Percentiles rank a stretch among this genome's conserved stretches.
phyloP scores from a whole-genome alignment of 768 basidiomycete species.

The Imleria badia region DNA sequence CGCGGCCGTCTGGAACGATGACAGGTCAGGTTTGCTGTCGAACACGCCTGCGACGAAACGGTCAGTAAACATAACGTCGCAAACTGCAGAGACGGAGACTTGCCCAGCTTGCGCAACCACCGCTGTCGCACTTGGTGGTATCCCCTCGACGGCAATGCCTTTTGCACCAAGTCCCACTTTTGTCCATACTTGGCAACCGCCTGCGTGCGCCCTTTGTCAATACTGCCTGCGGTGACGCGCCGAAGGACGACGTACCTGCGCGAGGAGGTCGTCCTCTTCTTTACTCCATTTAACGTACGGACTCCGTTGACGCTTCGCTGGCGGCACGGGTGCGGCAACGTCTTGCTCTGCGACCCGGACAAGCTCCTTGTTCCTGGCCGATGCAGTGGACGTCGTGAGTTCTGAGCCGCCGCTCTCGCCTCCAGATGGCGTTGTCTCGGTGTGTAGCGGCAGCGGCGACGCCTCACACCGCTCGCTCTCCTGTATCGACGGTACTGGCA shows the following conservation, averaged over 20 bases:
- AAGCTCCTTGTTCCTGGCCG: conserved; percentile 22
- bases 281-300: conserved; percentile 45
- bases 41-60: conserved; percentile 27
- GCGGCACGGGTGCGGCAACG: conserved; percentile 7
- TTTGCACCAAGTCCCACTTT: conserved; percentile 42
- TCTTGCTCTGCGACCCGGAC: conserved; percentile 33
- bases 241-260: conserved; percentile 29
- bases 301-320: conserved; percentile 36
- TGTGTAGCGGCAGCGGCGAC: neutral
- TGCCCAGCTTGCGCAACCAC: conserved; percentile 42
- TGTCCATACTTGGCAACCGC: conserved; percentile 41
- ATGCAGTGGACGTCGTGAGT: neutral
- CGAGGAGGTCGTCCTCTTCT: conserved; percentile 41
- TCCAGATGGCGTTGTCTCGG: conserved; percentile 8
- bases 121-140: conserved; percentile 45
- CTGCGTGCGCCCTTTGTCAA: conserved; percentile 16
- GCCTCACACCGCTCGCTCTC: conserved; percentile 9
- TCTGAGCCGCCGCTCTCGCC: conserved; percentile 1
- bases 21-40: conserved; percentile 37
- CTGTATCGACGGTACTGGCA: neutral
- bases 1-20: conserved; percentile 32
- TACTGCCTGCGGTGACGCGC: neutral
- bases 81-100: conserved; percentile 1
- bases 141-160: conserved; percentile 39
- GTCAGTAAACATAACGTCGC: neutral